A percentile compares a stretch with the other conserved stretches of the same genome.
phyloP scores from a whole-genome alignment of 306 rosid species.

The Quercus rubra region DNA sequence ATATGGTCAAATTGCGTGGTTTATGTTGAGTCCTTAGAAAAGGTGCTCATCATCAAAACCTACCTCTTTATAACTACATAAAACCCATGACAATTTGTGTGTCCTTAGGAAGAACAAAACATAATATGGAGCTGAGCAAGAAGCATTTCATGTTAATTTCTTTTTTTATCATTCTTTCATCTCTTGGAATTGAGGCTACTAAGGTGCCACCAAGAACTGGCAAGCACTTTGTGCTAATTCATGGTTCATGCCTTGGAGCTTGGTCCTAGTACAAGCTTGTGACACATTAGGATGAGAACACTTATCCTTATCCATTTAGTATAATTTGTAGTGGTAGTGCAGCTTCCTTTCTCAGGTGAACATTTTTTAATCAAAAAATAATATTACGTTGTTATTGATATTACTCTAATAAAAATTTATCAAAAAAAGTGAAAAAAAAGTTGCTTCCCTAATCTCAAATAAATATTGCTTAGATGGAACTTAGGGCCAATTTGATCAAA shows the following conservation, averaged over 20 bases:
- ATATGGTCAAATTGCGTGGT: too few species aligned
- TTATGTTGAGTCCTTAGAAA: not conserved
- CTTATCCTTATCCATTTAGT: too few species aligned
- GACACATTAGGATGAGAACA: too few species aligned
- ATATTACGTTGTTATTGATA: too few species aligned
- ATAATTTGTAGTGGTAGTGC: too few species aligned
- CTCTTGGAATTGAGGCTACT: not conserved
- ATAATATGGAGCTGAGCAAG: slow-evolving; percentile 9
- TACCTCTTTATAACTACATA: not conserved
- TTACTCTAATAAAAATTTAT: too few species aligned
- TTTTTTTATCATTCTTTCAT: not conserved
- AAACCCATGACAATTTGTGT: not conserved
- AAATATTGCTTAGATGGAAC: too few species aligned
- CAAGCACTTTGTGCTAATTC: slow-evolving; percentile 42
- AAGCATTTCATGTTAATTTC: not conserved
- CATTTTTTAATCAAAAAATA: too few species aligned
- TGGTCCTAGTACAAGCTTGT: slow-evolving; percentile 50
- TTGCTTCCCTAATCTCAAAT: too few species aligned
- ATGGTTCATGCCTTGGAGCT: slow-evolving; percentile 53
- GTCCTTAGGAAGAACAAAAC: not conserved
- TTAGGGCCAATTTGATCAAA: too few species aligned
- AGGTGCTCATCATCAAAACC: not conserved
- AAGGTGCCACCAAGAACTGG: not conserved
- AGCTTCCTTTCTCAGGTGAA: too few species aligned
- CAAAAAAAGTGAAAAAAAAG: too few species aligned